Conservation (phyloP, 2,329 filamentous ascomycete species). For the Botryosphaeria dothidea region DNA sequence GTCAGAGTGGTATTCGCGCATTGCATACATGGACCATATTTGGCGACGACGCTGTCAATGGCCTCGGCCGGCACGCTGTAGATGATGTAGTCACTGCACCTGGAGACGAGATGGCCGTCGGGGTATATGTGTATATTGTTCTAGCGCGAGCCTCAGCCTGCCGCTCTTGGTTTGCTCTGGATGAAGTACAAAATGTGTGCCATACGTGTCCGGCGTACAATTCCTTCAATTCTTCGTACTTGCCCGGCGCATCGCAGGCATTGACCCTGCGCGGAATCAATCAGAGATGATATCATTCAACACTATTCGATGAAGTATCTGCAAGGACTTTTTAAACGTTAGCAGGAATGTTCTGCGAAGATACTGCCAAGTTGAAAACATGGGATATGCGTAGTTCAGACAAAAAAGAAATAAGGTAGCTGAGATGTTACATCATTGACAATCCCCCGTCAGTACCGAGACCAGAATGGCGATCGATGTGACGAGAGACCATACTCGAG, state of each 20-base stretch:
- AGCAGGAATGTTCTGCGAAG: neutral
- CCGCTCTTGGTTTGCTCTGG: constrained; percentile 33
- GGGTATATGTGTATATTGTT: constrained; percentile 78
- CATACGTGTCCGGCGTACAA: constrained; percentile 89
- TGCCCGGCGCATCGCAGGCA: constrained; percentile 90
- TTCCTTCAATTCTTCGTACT: constrained; percentile 74
- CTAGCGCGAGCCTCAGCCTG: constrained; percentile 59
- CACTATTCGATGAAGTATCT: neutral
- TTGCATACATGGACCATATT: constrained; percentile 86
- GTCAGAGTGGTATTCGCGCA: constrained; percentile 11
- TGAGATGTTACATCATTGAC: constrained; percentile 99
- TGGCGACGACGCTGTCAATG: constrained; percentile 82
- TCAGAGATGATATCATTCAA: constrained; percentile 20
- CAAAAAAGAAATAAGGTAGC: constrained; percentile 87
- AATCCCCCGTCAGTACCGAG: constrained; percentile 57
- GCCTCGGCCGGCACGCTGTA: constrained; percentile 96
- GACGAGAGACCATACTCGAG: constrained; percentile 84
- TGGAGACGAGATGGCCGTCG: constrained; percentile 94
- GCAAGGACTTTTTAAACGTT: constrained; percentile 26
- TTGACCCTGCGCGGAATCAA: constrained; percentile 68
- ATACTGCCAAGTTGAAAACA: neutral
- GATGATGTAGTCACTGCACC: constrained; percentile 96
- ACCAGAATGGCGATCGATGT: constrained; percentile 75
- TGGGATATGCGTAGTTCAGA: constrained; percentile 64
- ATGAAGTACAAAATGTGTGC: constrained; percentile 31